Percentiles rank a stretch among this genome's conserved stretches.
phyloP scores from a whole-genome alignment of 768 basidiomycete species.

The Amanita exitialis region DNA sequence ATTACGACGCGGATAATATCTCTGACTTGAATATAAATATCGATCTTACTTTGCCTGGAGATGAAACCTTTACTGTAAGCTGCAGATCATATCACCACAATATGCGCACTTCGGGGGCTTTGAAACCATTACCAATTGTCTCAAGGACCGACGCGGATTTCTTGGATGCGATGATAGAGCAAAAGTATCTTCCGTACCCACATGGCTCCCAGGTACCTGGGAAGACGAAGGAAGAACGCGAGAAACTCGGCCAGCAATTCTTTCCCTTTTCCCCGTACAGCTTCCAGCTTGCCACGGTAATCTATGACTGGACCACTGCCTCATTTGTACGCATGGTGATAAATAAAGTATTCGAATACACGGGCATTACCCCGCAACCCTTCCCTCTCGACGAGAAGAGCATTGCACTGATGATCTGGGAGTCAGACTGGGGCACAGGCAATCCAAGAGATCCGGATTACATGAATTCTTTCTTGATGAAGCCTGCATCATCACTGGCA shows the following conservation, averaged over 20 bases:
- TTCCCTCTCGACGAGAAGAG: constrained; percentile 3
- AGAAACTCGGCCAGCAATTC: background rate
- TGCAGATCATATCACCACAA: too few relatives aligned
- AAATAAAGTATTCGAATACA: constrained; percentile 9
- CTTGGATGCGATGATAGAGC: background rate
- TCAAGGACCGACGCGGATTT: background rate
- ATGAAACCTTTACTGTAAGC: background rate
- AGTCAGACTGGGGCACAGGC: constrained; percentile 2
- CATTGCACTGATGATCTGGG: constrained; percentile 6
- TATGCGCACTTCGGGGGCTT: background rate
- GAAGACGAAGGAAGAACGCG: background rate
- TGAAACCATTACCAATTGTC: background rate
- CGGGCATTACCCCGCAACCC: background rate
- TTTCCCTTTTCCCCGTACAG: constrained; percentile 9
- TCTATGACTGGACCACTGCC: too few relatives aligned
- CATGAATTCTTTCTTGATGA: constrained; percentile 9
- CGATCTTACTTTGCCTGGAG: background rate
- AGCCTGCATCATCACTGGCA: background rate
- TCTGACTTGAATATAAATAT: background rate
- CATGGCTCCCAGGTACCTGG: background rate
- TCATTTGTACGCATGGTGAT: constrained; percentile 5
- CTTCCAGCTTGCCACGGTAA: constrained; percentile 3
- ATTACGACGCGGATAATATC: background rate
- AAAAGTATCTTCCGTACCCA: background rate
- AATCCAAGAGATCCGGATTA: constrained; percentile 4